Base-by-base conservation (phyloP, 1,284 basidiomycete genomes). In the Kalmanozyma brasiliensis region DNA sequence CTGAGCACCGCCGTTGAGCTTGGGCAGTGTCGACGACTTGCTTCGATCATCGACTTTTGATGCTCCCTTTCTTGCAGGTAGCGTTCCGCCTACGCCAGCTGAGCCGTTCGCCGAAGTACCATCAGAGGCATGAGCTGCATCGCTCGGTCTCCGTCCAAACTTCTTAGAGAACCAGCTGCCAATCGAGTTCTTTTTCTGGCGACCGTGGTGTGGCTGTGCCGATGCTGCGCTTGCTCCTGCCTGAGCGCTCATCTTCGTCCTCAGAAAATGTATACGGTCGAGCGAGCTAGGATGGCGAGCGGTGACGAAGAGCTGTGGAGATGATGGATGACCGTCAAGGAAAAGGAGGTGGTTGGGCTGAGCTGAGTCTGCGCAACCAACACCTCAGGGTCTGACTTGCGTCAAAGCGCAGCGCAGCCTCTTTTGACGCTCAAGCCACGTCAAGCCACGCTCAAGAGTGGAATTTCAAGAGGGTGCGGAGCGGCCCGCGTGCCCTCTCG, bases 141-240 rank as follows among this genome's bases (percentile, higher is more conserved):
- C 73, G 53, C 56, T 72, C 1, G 52, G 38, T 24, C 66, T 43
- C 20, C 55, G 37, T 10, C 69, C 73, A 43, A 77, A 77, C 49
- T 72, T 74, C 14, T 68, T 66, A 3, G 70, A 62, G 40, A 77
- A 77, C 69, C 69, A 72, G 45, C 56, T 72, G 24, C 69, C 69
- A 36, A 72, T 67, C 32, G 64, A 59, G 47, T 67, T 67, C 46
- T 72, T 67, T 43, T 67, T 67, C 11, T 38, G 49, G 17, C 64
- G 59, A 19, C 43, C 55, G n/a, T 43, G 24, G 10, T 35, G 40
- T 34, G 49, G 55, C 23, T 37, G 17, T 29, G 37, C 55, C n/a
- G 55, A 22, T 17, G 62, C 38, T 24, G 56, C 34, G 49, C 47
- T 38, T 32, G 38, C 48, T 32, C 44, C 48, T 41, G 58, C 45